These are phyloP conservation scores for Lumnitzera littorea DNA, from an alignment of 345 rosid species.

Conservation along the genomic window DNA sequence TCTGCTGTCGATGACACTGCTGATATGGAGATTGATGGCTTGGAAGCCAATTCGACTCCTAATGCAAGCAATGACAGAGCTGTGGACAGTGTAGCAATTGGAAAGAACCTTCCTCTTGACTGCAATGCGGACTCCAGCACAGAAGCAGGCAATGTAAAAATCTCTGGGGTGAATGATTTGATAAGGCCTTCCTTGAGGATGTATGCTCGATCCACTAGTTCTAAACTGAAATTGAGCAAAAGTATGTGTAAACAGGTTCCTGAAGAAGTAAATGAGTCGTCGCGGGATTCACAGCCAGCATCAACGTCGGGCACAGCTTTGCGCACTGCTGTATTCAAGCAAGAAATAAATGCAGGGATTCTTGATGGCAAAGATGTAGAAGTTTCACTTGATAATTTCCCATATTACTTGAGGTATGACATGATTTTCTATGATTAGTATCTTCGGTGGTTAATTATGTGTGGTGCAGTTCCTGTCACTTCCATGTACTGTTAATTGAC, in stretches of 20 bases:
- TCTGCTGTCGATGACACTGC: conserved; percentile 40
- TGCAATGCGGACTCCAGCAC: conserved; percentile 50
- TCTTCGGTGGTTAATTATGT: neutral
- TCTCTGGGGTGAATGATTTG: conserved; percentile 64
- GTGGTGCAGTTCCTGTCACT: no score
- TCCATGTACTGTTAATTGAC: no score
- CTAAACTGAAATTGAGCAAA: conserved; percentile 59
- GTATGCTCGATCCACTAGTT: conserved; percentile 50
- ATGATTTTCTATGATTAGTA: conserved; percentile 1
- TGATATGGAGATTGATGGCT: conserved; percentile 46
- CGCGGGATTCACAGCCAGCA: conserved; percentile 54
- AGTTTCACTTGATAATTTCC: conserved; percentile 76
- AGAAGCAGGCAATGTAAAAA: conserved; percentile 68
- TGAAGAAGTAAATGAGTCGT: conserved; percentile 62
- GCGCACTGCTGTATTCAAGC: conserved; percentile 51
- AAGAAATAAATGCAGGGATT: conserved; percentile 61
- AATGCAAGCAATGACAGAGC: conserved; percentile 46
- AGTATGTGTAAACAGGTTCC: conserved; percentile 67
- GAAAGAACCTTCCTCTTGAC: conserved; percentile 41
- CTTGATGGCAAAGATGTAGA: conserved; percentile 63
- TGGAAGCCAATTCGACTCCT: conserved; percentile 52
- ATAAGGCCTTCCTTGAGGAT: conserved; percentile 53
- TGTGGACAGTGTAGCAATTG: conserved; percentile 40
- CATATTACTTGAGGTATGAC: conserved; percentile 77
- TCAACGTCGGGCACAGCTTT: conserved; percentile 50